Evolutionary conservation across 2,329 filamentous ascomycete species (phyloP), one percentile per base, ranked within the genome.

Genomic region (Colletotrichum tropicicola): DNA sequence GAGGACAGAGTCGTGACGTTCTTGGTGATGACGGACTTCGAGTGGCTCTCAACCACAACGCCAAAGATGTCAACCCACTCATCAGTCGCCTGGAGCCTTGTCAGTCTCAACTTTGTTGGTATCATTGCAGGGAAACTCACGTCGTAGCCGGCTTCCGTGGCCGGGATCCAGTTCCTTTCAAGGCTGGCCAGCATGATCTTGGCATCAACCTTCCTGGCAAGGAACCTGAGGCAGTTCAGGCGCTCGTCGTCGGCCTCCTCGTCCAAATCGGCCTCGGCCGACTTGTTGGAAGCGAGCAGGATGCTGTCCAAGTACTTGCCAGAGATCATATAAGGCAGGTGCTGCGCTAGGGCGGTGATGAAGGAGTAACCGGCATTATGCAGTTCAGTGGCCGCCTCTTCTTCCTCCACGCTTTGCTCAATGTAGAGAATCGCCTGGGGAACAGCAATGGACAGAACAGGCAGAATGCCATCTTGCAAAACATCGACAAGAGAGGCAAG

Each of bases 401-500:
- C 83, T 15, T 80, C 83, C 49, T 82, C 80, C 28, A 93, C 75
- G 67, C 90, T 92, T 61, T 85, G 79, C 53, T 89, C 82, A 51
- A 98, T 85, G 70, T 97, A 91, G 6, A 83, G 78, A 45, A 98
- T 84, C 0, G 91, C 87, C 68, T 87, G 90, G 1, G 91, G 89
- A 41, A 98, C 87, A 0, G 93, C 89, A 23, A 84, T 84, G 1
- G 95, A 93, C 19, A 98, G 82, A 0, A 98, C 85, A 0, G 94
- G 92, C 19, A 98, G 91, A 65, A 97, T 91, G 12, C 91, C 91
- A 69, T 97, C 93, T 63, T 92, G 91, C 39, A 98, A 83, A 8
- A 97, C 93, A 70, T 97, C 93, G 4, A 97, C 90, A 71, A 97
- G 88, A 1, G 94, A 97, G 3, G 95, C 91, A 61, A 99, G 85